phyloP scores from a whole-genome alignment of 192 early-diverging fungal species.

The Linnemannia elongata region DNA sequence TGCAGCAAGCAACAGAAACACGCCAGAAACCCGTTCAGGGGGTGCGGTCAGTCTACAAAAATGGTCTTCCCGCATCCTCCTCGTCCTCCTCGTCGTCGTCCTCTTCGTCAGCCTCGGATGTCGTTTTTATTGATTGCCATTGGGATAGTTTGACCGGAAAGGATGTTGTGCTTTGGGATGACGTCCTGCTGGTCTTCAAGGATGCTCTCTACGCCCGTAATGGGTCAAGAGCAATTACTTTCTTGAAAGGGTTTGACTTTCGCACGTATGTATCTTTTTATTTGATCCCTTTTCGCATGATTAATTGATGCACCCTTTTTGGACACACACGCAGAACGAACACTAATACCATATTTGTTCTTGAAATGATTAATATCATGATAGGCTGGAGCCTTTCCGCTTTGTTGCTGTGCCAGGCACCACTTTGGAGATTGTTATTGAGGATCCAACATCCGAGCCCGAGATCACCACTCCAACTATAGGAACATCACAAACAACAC shows the following conservation, averaged over 20 bases:
- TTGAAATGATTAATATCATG: not conserved
- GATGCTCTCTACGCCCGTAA: not conserved
- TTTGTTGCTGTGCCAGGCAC: not conserved
- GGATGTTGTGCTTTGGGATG: not conserved
- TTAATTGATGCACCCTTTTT: not conserved
- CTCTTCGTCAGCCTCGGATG: not conserved
- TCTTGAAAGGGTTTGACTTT: not conserved
- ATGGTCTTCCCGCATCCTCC: not conserved
- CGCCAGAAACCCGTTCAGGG: not conserved
- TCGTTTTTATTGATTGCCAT: not conserved
- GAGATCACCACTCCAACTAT: not conserved
- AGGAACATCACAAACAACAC: not conserved
- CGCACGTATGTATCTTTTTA: not conserved
- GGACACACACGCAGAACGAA: too few species aligned
- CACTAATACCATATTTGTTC: too few species aligned
- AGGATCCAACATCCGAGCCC: not conserved
- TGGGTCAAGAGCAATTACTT: not conserved
- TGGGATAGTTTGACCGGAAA: not conserved
- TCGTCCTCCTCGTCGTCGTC: too few species aligned
- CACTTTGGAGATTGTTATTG: not conserved
- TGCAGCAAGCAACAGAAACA: not conserved
- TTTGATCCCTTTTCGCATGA: not conserved
- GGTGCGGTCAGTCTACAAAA: slow-evolving; percentile 1
- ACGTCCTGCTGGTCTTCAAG: not conserved
- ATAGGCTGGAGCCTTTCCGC: not conserved